These are phyloP conservation scores for Tephrocybe sp. DNA, from an alignment of 768 basidiomycete species.

Conservation along the genomic window DNA sequence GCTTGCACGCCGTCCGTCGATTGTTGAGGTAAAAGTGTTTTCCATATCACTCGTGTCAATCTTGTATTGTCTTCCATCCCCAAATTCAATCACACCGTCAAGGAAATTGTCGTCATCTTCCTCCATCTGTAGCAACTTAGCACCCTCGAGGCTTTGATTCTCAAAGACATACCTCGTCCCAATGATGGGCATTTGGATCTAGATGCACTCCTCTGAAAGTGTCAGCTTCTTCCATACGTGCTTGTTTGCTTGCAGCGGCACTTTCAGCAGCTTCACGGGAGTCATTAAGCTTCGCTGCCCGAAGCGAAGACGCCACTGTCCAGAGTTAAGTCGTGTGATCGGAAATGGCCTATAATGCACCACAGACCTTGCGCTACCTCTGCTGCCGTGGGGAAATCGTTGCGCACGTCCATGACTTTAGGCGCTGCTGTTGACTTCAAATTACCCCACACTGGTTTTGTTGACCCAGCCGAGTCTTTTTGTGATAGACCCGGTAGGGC, in stretches of 20 bases:
- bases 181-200: constrained; percentile 92
- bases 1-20: constrained; percentile 16
- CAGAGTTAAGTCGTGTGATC: constrained; percentile 4
- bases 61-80: constrained; percentile 90
- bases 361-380: constrained; percentile 85
- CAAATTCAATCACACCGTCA: constrained; percentile 91
- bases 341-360: background rate
- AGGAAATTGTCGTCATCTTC: constrained; percentile 93
- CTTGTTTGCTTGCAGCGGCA: constrained; percentile 56
- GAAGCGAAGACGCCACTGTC: constrained; percentile 31
- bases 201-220: constrained; percentile 93
- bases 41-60: constrained; percentile 52
- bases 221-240: constrained; percentile 80
- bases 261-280: constrained; percentile 51
- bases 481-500: constrained; percentile 27
- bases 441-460: constrained; percentile 75
- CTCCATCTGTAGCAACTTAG: constrained; percentile 59
- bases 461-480: constrained; percentile 29
- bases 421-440: constrained; percentile 42
- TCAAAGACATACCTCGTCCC: constrained; percentile 84
- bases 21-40: constrained; percentile 23
- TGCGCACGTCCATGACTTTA: constrained; percentile 42
- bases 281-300: constrained; percentile 37
- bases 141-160: background rate
- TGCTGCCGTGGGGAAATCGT: constrained; percentile 95